Evolutionary conservation across 176 grass and related monocot genomes (phyloP), one percentile per base, ranked within the genome.

Genomic region (barley (Hordeum vulgare)): DNA sequence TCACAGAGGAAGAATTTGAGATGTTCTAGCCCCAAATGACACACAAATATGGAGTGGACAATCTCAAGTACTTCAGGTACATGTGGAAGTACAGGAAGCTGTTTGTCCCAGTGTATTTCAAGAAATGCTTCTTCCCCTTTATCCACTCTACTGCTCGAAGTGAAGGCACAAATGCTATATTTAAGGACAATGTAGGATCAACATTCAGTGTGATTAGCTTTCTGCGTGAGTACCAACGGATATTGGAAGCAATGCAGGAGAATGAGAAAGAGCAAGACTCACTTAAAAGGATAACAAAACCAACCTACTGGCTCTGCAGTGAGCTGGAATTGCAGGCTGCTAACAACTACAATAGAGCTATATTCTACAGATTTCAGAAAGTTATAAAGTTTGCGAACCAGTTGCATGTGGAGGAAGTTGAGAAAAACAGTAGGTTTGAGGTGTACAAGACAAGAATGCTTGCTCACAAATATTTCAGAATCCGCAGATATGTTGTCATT

Each of bases 381-480:
- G 11, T 11, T 15, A 17, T 15, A 4, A 51, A 15, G 47, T 51
- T 51, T 4, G 27, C 25, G 9, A 8, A 23, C 1, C 47, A 26
- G 1, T 14, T 73, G 3, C 25, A 49, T 3, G 51, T 73, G 26
- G 23, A 49, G 17, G 9, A 47, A 20, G 1, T 33, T 7, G 5
- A 28, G 53, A 3, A 2, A 12, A 13, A 21, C 20, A 15, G 8
- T 0, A 31, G 21, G 21, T 56, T n/a, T 75, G 28, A 56, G 1
- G 72, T 56, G 0, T 75, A 31, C 26, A 18, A 54, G 0, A 11
- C 15, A n/a, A 29, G 4, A 1, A 56, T 56, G 1, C 47, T 12
- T 3, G 0, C 47, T 7, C 3, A 51, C 0, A 21, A 21, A 0
- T 0, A 12, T 6, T 4, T 12, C 0, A 11, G 18, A 0, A 6